Percentiles rank a stretch among this genome's conserved stretches.
These are phyloP conservation scores for Quercus berberidifolia DNA, from an alignment of 306 rosid genomes.

Conservation along the genomic window DNA sequence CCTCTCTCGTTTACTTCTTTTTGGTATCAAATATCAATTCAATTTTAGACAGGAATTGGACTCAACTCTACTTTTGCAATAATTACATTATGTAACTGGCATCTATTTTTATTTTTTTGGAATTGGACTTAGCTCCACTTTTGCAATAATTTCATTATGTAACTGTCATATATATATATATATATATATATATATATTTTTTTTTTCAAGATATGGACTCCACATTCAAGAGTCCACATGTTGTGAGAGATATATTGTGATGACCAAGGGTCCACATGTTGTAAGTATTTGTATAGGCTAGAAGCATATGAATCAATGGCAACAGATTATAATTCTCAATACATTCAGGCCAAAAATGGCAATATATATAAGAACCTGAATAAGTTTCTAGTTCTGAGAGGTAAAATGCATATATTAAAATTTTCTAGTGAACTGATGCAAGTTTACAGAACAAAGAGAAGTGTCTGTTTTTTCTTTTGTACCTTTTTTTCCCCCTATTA, in stretches of 20 bases:
- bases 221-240: too few species aligned
- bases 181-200: too few species aligned
- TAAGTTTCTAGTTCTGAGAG: background rate
- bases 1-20: too few species aligned
- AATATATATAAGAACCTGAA: slow-evolving; percentile 3
- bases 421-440: slow-evolving; percentile 23
- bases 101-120: background rate
- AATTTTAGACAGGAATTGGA: too few species aligned
- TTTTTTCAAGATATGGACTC: background rate
- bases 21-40: too few species aligned
- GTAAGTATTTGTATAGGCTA: background rate
- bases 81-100: background rate
- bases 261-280: too few species aligned
- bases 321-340: background rate
- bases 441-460: slow-evolving; percentile 28
- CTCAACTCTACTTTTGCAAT: too few species aligned
- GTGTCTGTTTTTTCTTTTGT: slow-evolving; percentile 19
- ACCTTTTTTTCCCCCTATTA: slow-evolving; percentile 29
- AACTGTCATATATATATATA: too few species aligned
- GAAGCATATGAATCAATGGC: background rate
- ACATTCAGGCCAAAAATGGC: background rate
- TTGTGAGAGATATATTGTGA: too few species aligned
- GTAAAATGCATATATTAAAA: slow-evolving; percentile 23
- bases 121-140: too few species aligned
- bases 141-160: background rate